Conservation (phyloP, 257 asterid genomes). For the Euphrasia confusa region DNA sequence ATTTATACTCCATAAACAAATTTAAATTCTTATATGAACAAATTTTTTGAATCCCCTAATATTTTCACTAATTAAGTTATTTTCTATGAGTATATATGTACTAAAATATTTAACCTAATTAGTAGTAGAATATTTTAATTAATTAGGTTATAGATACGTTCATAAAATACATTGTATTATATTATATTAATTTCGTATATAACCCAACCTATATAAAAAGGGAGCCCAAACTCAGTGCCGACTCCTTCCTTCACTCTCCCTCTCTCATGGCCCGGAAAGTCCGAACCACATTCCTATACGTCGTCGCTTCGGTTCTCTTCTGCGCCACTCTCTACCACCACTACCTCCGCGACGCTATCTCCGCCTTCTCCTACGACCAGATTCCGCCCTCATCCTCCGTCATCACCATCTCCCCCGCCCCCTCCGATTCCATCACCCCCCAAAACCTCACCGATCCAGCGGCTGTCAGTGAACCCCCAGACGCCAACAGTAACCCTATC, state of each 20-base stretch:
- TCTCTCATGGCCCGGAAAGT: conserved; percentile 48
- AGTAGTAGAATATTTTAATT: too few relatives aligned
- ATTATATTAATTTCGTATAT: too few relatives aligned
- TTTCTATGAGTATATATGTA: too few relatives aligned
- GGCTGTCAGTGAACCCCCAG: background rate
- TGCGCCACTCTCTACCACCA: conserved; percentile 49
- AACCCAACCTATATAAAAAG: background rate
- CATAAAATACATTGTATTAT: too few relatives aligned
- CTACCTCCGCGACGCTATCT: conserved; percentile 40
- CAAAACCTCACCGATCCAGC: conserved; percentile 28
- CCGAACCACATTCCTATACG: conserved; percentile 46
- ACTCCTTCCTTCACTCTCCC: conserved; percentile 1
- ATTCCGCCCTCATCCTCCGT: conserved; percentile 22
- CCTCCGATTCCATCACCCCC: conserved; percentile 22
- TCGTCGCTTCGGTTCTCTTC: conserved; percentile 40
- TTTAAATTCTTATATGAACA: too few relatives aligned
- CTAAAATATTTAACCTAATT: too few relatives aligned
- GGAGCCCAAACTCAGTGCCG: background rate
- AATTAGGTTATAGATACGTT: too few relatives aligned
- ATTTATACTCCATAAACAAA: too few relatives aligned
- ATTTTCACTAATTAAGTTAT: too few relatives aligned
- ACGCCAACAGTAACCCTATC: background rate
- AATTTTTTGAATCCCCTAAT: too few relatives aligned
- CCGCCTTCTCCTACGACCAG: conserved; percentile 26
- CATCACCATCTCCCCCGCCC: conserved; percentile 19